Evolutionary conservation across 2,329 filamentous ascomycete species (phyloP).

Genomic region (Pseudohalonectria lignicola): DNA sequence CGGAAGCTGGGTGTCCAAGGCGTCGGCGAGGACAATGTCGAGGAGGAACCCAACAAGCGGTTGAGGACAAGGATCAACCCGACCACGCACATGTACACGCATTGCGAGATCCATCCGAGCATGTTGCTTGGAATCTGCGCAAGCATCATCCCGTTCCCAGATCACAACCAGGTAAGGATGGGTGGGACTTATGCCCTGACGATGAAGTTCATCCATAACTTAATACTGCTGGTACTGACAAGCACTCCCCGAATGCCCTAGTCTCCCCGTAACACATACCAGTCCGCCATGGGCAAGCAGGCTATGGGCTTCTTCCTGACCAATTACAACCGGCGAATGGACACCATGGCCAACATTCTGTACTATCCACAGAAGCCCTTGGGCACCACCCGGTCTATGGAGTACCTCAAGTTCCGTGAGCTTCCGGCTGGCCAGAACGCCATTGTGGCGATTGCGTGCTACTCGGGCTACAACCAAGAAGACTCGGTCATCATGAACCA

Average conservation of each 20-base stretch:
- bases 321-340: constrained; percentile 94
- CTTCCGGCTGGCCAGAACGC: constrained; percentile 95
- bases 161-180: constrained; percentile 72
- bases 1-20: constrained; percentile 49
- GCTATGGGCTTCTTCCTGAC: constrained; percentile 99
- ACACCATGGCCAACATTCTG: constrained; percentile 98
- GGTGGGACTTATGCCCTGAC: neutral
- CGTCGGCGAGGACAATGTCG: constrained; percentile 31
- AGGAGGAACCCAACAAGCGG: constrained; percentile 71
- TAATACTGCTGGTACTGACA: no score
- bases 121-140: constrained; percentile 99
- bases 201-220: no score
- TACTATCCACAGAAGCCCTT: constrained; percentile 98
- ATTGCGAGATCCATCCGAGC: constrained; percentile 97
- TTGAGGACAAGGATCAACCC: constrained; percentile 83
- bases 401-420: constrained; percentile 96
- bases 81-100: constrained; percentile 85
- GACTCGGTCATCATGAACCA: constrained; percentile 99
- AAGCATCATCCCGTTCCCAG: constrained; percentile 98
- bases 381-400: constrained; percentile 94
- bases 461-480: constrained; percentile 99
- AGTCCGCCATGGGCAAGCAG: constrained; percentile 99
- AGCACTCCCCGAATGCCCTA: no score
- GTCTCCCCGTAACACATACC: constrained; percentile 97
- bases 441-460: constrained; percentile 94